Conservation (phyloP, 768 basidiomycete genomes). For the Multifurca ochricompacta region DNA sequence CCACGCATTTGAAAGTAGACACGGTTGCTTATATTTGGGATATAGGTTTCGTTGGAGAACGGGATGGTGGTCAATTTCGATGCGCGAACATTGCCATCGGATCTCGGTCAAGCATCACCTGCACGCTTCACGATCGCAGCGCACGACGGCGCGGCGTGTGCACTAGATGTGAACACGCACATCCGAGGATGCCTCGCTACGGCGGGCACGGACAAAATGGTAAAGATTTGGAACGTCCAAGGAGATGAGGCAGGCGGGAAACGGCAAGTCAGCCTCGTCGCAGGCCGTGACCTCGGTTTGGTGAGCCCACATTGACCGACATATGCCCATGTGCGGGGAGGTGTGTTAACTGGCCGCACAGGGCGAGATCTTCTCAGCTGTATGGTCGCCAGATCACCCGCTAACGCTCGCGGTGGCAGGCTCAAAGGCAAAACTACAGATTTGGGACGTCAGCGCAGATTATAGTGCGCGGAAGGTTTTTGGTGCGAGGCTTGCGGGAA, state of each 20-base stretch:
- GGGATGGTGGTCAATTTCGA: constrained; percentile 92
- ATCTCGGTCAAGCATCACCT: constrained; percentile 54
- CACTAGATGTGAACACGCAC: constrained; percentile 86
- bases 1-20: neutral
- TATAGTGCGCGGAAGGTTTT: constrained; percentile 78
- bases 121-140: constrained; percentile 86
- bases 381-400: constrained; percentile 91
- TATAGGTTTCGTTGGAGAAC: constrained; percentile 88
- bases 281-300: constrained; percentile 83
- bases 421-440: constrained; percentile 85
- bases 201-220: constrained; percentile 89
- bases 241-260: constrained; percentile 56
- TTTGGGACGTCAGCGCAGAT: constrained; percentile 92
- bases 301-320: constrained; percentile 44
- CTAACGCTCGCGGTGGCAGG: constrained; percentile 92
- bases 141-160: constrained; percentile 85
- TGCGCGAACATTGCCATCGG: constrained; percentile 69
- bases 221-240: constrained; percentile 91
- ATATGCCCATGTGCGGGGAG: neutral
- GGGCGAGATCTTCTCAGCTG: constrained; percentile 94
- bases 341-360: constrained; percentile 27
- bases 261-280: constrained; percentile 73
- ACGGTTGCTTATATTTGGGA: neutral
- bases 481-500: constrained; percentile 63
- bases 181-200: constrained; percentile 88